These are phyloP conservation scores for Diplogelasinospora grovesii DNA, from an alignment of 495 filamentous ascomycete genomes.

Conservation along the genomic window DNA sequence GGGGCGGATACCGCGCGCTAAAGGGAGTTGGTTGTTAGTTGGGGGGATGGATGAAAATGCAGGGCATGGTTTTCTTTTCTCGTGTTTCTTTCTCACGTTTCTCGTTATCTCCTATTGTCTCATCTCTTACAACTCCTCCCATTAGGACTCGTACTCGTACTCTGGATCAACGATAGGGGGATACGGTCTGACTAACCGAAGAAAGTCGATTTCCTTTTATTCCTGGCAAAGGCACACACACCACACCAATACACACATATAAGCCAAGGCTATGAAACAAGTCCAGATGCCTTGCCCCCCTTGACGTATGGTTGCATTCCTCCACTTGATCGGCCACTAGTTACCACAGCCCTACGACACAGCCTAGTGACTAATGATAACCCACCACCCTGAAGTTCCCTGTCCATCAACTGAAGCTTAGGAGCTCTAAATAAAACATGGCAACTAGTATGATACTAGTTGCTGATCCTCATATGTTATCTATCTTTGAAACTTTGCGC, in stretches of 20 bases:
- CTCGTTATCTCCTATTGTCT: slow-evolving; percentile 1
- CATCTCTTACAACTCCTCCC: slow-evolving; percentile 7
- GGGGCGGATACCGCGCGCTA: slow-evolving; percentile 19
- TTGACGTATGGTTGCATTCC: too few relatives aligned
- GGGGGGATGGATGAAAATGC: slow-evolving; percentile 28
- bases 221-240: background rate
- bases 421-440: too few relatives aligned
- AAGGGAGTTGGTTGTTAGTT: slow-evolving; percentile 30
- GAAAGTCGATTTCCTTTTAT: slow-evolving; percentile 2
- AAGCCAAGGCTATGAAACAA: background rate
- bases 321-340: too few relatives aligned
- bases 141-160: background rate
- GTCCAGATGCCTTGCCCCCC: too few relatives aligned
- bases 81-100: slow-evolving; percentile 10
- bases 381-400: too few relatives aligned
- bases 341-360: too few relatives aligned
- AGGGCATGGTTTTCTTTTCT: slow-evolving; percentile 25
- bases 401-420: too few relatives aligned
- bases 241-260: slow-evolving; percentile 5
- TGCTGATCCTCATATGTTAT: too few relatives aligned
- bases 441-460: too few relatives aligned
- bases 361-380: too few relatives aligned
- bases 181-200: background rate
- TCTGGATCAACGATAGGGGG: slow-evolving; percentile 2
- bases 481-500: too few relatives aligned